phyloP scores from a whole-genome alignment of 1,284 basidiomycete genomes.

The Moesziomyces sp. region DNA sequence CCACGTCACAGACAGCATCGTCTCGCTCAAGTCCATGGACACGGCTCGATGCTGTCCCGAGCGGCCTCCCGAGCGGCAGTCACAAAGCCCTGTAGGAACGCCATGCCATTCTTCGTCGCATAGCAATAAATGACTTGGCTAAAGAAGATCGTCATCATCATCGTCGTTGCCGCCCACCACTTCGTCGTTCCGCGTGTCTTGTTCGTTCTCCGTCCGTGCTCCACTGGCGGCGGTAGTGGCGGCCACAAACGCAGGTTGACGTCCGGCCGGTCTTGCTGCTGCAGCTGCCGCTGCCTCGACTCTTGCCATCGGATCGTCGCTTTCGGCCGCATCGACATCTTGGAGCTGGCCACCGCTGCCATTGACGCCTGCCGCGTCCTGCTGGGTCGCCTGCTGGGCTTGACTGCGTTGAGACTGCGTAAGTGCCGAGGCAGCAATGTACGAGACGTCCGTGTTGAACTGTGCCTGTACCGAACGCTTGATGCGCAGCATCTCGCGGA shows the following conservation, averaged over 20 bases:
- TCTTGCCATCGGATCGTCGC: constrained; percentile 73
- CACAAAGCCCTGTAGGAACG: too few species aligned
- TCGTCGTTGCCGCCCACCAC: constrained; percentile 56
- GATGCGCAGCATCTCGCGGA: constrained; percentile 97
- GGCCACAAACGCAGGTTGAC: constrained; percentile 41
- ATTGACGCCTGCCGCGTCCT: constrained; percentile 52
- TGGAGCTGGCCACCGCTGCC: constrained; percentile 65
- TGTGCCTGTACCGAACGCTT: constrained; percentile 97
- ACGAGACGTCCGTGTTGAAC: constrained; percentile 89
- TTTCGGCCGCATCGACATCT: constrained; percentile 67
- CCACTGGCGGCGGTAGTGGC: constrained; percentile 71
- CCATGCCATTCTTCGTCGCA: neutral
- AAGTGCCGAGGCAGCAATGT: constrained; percentile 67
- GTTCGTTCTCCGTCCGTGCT: constrained; percentile 72
- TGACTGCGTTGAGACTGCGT: constrained; percentile 29
- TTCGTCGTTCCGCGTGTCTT: constrained; percentile 45
- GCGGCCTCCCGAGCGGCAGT: too few species aligned
- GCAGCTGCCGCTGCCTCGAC: constrained; percentile 61
- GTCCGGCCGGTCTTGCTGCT: constrained; percentile 10
- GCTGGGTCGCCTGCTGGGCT: constrained; percentile 14
- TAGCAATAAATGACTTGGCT: neutral
- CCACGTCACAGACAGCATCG: neutral
- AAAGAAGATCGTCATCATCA: constrained; percentile 66
- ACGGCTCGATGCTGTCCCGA: too few species aligned
- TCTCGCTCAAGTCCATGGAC: too few species aligned